Percentiles rank a stretch among this genome's conserved stretches.
Evolutionary conservation across 768 basidiomycete species (phyloP).

Genomic region (Crucibulum laeve): DNA sequence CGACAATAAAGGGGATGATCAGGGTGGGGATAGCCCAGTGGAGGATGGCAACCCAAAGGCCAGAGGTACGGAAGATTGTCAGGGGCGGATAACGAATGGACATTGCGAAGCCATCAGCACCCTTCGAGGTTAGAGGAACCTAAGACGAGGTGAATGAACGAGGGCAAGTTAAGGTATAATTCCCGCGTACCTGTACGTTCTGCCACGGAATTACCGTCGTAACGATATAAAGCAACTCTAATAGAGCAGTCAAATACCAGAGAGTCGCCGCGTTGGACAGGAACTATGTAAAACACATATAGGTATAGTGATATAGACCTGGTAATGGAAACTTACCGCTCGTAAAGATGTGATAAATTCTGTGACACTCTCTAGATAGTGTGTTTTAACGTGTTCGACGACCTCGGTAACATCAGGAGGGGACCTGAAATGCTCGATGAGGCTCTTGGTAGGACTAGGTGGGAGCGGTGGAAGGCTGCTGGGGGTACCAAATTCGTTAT

Average conservation of each 20-base stretch:
- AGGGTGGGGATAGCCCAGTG: constrained; percentile 65
- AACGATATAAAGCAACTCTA: constrained; percentile 53
- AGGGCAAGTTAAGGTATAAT: background rate
- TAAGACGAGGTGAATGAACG: constrained; percentile 7
- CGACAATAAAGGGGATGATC: constrained; percentile 52
- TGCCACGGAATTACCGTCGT: constrained; percentile 52
- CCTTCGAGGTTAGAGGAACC: constrained; percentile 22
- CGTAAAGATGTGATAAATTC: constrained; percentile 32
- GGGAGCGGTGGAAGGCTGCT: constrained; percentile 36
- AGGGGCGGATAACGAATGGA: constrained; percentile 47
- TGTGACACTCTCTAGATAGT: constrained; percentile 30
- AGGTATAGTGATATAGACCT: constrained; percentile 1
- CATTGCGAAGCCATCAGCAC: constrained; percentile 14
- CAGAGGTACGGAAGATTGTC: constrained; percentile 35
- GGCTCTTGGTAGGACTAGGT: constrained; percentile 32
- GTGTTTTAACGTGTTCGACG: constrained; percentile 24
- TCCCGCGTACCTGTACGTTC: constrained; percentile 26
- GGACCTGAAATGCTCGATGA: constrained; percentile 29
- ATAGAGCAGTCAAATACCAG: constrained; percentile 46
- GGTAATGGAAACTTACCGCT: constrained; percentile 22
- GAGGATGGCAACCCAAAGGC: constrained; percentile 50
- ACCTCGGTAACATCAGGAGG: constrained; percentile 24
- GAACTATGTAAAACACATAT: constrained; percentile 30
- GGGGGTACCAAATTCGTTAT: constrained; percentile 20
- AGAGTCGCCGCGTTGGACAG: constrained; percentile 66